Conservation (phyloP, 2,329 filamentous ascomycete genomes). For the Conoideocrella luteorostrata region DNA sequence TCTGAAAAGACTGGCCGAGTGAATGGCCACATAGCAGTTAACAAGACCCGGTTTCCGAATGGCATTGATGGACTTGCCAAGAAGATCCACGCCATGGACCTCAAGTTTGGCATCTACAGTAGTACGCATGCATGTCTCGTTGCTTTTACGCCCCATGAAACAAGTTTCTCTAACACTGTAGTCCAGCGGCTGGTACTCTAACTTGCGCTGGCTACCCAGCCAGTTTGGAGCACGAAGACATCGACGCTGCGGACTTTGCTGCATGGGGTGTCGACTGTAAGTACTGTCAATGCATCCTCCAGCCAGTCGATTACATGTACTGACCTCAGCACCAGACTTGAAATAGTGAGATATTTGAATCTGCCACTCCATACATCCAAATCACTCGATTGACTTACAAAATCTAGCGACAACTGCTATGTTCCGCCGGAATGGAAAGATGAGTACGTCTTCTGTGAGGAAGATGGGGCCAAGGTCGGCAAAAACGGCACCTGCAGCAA, state of each 20-base stretch:
- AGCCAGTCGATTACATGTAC: too few species aligned
- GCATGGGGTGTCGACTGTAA: conserved; percentile 52
- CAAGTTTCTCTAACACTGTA: neutral
- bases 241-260: conserved; percentile 52
- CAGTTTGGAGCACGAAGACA: conserved; percentile 47
- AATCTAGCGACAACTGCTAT: conserved; percentile 44
- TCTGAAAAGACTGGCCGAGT: conserved; percentile 35
- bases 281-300: conserved; percentile 14
- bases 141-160: too few species aligned
- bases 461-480: conserved; percentile 11
- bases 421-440: conserved; percentile 31
- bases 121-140: too few species aligned
- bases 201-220: conserved; percentile 30
- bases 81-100: conserved; percentile 46
- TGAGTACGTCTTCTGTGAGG: conserved; percentile 22
- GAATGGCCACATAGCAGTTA: conserved; percentile 31
- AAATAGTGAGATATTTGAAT: conserved; percentile 13
- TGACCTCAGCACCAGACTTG: conserved; percentile 8
- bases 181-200: conserved; percentile 13
- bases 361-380: neutral
- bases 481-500: conserved; percentile 10
- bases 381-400: neutral
- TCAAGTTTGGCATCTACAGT: conserved; percentile 62
- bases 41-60: conserved; percentile 47
- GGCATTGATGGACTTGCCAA: conserved; percentile 50